Conservation (phyloP, 305 asterid genomes). For the Fraxinus sp. region DNA sequence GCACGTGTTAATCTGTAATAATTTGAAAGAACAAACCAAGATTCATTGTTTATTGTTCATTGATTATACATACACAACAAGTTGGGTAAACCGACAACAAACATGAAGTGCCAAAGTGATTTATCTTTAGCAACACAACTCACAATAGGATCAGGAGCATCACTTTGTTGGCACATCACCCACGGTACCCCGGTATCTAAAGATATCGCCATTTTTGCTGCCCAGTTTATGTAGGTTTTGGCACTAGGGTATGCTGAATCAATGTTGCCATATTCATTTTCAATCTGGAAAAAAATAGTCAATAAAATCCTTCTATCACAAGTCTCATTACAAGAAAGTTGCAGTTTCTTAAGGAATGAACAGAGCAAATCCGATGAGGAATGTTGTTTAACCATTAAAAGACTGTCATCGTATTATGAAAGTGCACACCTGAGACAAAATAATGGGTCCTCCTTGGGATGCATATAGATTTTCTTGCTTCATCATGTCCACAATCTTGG, state of each 20-base stretch:
- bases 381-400: not conserved
- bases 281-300: slow-evolving; percentile 32
- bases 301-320: not conserved
- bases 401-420: not conserved
- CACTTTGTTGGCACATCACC: slow-evolving; percentile 89
- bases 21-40: slow-evolving; percentile 14
- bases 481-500: slow-evolving; percentile 89
- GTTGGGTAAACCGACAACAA: not conserved
- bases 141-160: slow-evolving; percentile 90
- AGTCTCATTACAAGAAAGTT: slow-evolving; percentile 8
- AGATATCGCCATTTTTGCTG: slow-evolving; percentile 85
- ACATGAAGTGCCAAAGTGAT: not conserved
- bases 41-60: not conserved
- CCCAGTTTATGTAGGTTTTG: slow-evolving; percentile 62
- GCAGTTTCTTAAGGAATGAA: not conserved
- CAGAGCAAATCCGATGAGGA: not conserved
- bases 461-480: slow-evolving; percentile 83
- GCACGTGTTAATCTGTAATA: slow-evolving; percentile 87
- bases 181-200: slow-evolving; percentile 87
- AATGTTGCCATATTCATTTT: too few relatives aligned
- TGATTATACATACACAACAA: not conserved
- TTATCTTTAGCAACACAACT: slow-evolving; percentile 23
- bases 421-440: slow-evolving; percentile 75
- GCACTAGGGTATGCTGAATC: too few relatives aligned
- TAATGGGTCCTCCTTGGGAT: slow-evolving; percentile 94